A percentile compares a stretch with the other conserved stretches of the same genome.
Conservation (phyloP, 2,329 filamentous ascomycete species). For the Pyrenophora graminea region DNA sequence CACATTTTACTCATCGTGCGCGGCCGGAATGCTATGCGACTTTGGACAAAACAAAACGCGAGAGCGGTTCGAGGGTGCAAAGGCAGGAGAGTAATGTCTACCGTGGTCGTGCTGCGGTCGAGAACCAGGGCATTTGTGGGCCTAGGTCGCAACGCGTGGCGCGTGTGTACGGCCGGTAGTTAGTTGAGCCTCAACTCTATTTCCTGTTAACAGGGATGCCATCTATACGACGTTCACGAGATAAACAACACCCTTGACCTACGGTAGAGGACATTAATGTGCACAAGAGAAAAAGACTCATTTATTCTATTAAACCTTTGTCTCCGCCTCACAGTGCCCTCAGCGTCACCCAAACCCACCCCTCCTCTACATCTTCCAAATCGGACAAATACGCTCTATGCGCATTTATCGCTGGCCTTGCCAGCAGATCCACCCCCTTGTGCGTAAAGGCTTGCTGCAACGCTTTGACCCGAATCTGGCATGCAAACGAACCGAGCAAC, state of each 20-base stretch:
- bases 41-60: neutral
- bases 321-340: neutral
- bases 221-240: too few species aligned
- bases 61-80: neutral
- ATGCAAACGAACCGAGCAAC: conserved; percentile 3
- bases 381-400: neutral
- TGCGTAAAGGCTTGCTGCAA: conserved; percentile 1
- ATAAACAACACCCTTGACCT: too few species aligned
- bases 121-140: conserved; percentile 19
- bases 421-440: neutral
- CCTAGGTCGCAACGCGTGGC: conserved; percentile 22
- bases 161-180: conserved; percentile 10
- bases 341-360: conserved; percentile 6
- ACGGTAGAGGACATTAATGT: too few species aligned
- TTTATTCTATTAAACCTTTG: too few species aligned
- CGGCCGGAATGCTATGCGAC: conserved; percentile 2
- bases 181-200: too few species aligned
- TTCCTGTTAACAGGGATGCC: neutral
- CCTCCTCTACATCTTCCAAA: conserved; percentile 1
- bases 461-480: conserved; percentile 1
- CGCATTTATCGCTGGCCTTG: neutral
- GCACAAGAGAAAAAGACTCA: too few species aligned
- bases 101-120: conserved; percentile 14
- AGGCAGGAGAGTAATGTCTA: neutral
- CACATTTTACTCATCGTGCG: conserved; percentile 75